phyloP scores from a whole-genome alignment of 768 basidiomycete genomes.

The Lactarius hatsudake region DNA sequence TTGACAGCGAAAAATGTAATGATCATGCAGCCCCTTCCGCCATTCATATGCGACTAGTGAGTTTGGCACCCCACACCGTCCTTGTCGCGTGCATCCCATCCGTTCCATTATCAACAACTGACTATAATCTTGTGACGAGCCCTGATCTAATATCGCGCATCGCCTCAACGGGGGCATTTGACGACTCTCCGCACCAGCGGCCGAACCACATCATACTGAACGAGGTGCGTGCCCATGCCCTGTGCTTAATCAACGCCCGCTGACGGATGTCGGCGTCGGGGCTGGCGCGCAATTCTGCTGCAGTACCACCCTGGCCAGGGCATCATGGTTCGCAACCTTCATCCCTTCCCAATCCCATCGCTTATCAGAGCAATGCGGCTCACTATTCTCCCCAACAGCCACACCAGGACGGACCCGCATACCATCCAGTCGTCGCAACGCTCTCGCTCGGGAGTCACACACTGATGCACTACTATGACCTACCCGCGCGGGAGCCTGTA shows the following conservation, averaged over 20 bases:
- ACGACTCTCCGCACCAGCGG: constrained; percentile 55
- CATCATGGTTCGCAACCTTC: constrained; percentile 65
- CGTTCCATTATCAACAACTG: neutral
- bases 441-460: constrained; percentile 83
- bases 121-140: constrained; percentile 40
- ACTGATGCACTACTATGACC: constrained; percentile 75
- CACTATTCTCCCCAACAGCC: constrained; percentile 51
- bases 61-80: constrained; percentile 29
- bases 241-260: neutral
- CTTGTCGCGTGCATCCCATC: neutral
- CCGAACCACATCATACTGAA: constrained; percentile 93
- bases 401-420: constrained; percentile 90
- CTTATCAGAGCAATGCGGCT: constrained; percentile 19
- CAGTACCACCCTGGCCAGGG: constrained; percentile 89
- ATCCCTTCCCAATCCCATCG: constrained; percentile 12
- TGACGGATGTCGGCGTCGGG: neutral
- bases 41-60: constrained; percentile 67
- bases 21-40: constrained; percentile 65
- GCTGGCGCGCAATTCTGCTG: neutral
- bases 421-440: constrained; percentile 87
- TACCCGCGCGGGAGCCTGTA: constrained; percentile 63
- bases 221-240: constrained; percentile 48
- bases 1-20: constrained; percentile 66
- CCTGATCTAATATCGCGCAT: constrained; percentile 77
- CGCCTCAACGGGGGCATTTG: constrained; percentile 58